Percentiles rank a stretch among this genome's conserved stretches.
Evolutionary conservation across 2,329 filamentous ascomycete genomes (phyloP).

Genomic region (Colletotrichum sp.): DNA sequence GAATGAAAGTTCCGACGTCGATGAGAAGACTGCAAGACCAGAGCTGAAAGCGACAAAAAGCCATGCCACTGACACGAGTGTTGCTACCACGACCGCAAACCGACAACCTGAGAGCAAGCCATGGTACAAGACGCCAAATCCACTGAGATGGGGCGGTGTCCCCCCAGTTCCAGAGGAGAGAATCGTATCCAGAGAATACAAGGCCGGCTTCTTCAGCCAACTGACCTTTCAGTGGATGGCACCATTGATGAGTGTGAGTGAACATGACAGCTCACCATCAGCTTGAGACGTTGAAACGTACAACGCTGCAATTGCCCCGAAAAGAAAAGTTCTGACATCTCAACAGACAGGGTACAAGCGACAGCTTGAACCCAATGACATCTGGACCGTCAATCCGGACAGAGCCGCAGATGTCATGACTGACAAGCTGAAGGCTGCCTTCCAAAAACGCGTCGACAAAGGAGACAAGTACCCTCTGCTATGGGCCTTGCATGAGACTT

Average conservation of each 20-base stretch:
- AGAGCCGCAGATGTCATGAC: slow-evolving; percentile 76
- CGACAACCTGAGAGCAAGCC: slow-evolving; percentile 47
- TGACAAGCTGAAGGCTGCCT: slow-evolving; percentile 68
- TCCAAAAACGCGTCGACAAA: slow-evolving; percentile 69
- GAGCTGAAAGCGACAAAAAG: slow-evolving; percentile 51
- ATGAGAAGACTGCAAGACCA: slow-evolving; percentile 12
- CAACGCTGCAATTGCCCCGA: neutral
- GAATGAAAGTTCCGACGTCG: neutral
- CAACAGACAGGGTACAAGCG: slow-evolving; percentile 81
- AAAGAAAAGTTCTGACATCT: neutral
- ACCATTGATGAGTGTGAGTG: slow-evolving; percentile 77
- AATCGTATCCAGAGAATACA: slow-evolving; percentile 69
- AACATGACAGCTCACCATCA: neutral
- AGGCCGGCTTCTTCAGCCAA: slow-evolving; percentile 75
- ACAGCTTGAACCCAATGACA: slow-evolving; percentile 80
- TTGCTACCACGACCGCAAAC: slow-evolving; percentile 45
- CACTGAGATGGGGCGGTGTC: slow-evolving; percentile 62
- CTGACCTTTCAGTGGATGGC: slow-evolving; percentile 91
- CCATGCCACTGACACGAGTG: slow-evolving; percentile 59
- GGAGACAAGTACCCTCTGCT: slow-evolving; percentile 77
- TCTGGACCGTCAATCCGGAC: slow-evolving; percentile 87
- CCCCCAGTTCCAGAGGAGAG: slow-evolving; percentile 62
- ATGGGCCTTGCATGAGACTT: slow-evolving; percentile 86
- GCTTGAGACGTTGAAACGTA: neutral
- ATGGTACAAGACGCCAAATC: slow-evolving; percentile 70